Percentiles rank a stretch among this genome's conserved stretches.
Conservation (phyloP, 2,329 filamentous ascomycete species). For the Calonectria hawksworthii region DNA sequence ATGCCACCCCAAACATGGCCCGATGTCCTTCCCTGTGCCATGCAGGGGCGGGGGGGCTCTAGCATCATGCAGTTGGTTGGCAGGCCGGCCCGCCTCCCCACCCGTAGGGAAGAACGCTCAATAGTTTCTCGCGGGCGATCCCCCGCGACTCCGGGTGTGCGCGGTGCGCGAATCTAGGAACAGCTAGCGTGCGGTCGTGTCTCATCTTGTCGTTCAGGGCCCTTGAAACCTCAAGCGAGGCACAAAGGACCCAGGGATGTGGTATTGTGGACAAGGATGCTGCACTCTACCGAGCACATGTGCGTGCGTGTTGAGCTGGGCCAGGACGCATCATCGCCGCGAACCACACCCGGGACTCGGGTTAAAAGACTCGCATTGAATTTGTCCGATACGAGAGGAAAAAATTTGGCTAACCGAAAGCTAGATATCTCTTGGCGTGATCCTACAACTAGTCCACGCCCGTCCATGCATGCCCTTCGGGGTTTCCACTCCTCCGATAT, state of each 20-base stretch:
- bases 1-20: constrained; percentile 9
- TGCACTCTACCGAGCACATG: not conserved
- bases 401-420: not conserved
- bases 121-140: not conserved
- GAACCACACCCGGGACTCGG: not conserved
- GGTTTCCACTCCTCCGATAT: not conserved
- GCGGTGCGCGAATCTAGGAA: not conserved
- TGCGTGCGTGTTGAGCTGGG: not conserved
- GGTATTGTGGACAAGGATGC: not conserved
- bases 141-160: not conserved
- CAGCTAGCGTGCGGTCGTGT: not conserved
- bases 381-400: not conserved
- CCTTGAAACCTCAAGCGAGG: not conserved
- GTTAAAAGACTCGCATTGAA: not conserved
- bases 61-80: not conserved
- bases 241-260: not conserved
- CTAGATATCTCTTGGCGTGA: constrained; percentile 9
- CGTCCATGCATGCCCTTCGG: not conserved
- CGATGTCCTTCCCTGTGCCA: not conserved
- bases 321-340: not conserved
- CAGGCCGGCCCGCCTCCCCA: not conserved
- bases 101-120: not conserved
- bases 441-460: not conserved
- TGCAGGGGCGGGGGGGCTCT: constrained; percentile 16
- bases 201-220: not conserved